Base-by-base conservation (phyloP, 225 moss, liverwort and hornwort genomes). In the Bryoerythrophyllum caledonicum region DNA sequence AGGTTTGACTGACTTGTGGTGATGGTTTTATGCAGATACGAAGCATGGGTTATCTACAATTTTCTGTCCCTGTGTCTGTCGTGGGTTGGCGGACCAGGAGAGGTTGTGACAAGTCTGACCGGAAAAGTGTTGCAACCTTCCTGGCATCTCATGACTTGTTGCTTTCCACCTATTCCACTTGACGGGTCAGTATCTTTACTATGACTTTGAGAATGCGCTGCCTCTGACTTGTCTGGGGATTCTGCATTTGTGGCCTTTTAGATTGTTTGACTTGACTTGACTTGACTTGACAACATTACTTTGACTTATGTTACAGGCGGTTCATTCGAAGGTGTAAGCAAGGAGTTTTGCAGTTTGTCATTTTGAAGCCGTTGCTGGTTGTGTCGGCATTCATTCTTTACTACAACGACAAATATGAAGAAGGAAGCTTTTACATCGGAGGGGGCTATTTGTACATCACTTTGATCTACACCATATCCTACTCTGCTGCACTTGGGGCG, bases 31-130 rank as follows among this genome's bases (percentile, higher is more conserved):
- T 87, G 87, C 94, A 96, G 96, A 84, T 99, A 99, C 38, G 97
- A 99, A 84, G 97, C 97, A 63, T 99, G 97, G 97, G 97, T 99
- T 49, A 99, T 99, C 60, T 99, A 99, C 71, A 99, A 99, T 76
- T 99, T 99, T 56, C 52, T 99, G 85, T 99, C 97, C 37, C 79
- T 99, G 62, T 99, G 97, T 77, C 97, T 99, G 65, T 94, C 97
- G 7, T 99, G 97, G 97, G 97, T 99, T 72, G 97, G 97, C 27
- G 97, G 97, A 54, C 97, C 97, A 34, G 97, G 97, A 60, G 97
- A 91, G 73, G 97, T 99, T 65, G 93, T 99, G 55, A 95, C 90
- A 12, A 99, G 85, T 67, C 81, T 99, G 76, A 78, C 90, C 70
- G 93, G 97, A 74, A 93, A 91, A 75, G 74, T 88, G 8, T 85